Base-by-base conservation (phyloP, 441 rosid genomes). In the Syzygium malaccense region DNA sequence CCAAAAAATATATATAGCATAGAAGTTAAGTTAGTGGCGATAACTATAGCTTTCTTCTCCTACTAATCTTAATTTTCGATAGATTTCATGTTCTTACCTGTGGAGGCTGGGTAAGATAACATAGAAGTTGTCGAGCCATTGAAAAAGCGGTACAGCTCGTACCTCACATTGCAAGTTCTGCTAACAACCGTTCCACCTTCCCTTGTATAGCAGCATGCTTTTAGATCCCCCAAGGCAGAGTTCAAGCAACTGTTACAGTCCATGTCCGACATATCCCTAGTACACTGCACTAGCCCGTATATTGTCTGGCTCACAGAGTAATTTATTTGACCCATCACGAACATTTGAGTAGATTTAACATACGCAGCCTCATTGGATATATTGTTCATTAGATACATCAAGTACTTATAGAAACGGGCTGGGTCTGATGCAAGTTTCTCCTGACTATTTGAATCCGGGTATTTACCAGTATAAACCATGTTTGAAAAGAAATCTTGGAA, bases 241-340 rank as follows among this genome's bases (percentile, higher is more conserved):
- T 26, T n/a, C 10, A 87, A 85, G 32, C 88, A 87, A 37, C 80
- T 23, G 45, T 41, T 28, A 79, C 89, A 87, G 4, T 45, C 9
- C 18, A 4, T 7, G 25, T 55, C 86, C 6, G 86, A 75, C 30
- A 87, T 20, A 64, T 87, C 89, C 19, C 86, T 85, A 14, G 86
- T 79, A 32, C 89, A 87, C 56, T 87, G 85, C 85, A 58, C 86
- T 45, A 64, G 56, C 55, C 54, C 9, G 11, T 25, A 88, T 6
- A 92, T 28, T 18, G 71, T 89, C 53, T 64, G 54, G 30, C 75
- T 45, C 28, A 33, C 48, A 1, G 91, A 54, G 15, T 85, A 41
- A 45, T 55, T 89, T 30, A 89, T 28, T 85, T 87, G 49, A 19
- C 92, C 93, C 11, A 75, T 90, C 0, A 92, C 71, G 53, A 88